These are phyloP conservation scores for Casuarina cunninghamiana DNA, from an alignment of 306 rosid genomes.

Conservation along the genomic window DNA sequence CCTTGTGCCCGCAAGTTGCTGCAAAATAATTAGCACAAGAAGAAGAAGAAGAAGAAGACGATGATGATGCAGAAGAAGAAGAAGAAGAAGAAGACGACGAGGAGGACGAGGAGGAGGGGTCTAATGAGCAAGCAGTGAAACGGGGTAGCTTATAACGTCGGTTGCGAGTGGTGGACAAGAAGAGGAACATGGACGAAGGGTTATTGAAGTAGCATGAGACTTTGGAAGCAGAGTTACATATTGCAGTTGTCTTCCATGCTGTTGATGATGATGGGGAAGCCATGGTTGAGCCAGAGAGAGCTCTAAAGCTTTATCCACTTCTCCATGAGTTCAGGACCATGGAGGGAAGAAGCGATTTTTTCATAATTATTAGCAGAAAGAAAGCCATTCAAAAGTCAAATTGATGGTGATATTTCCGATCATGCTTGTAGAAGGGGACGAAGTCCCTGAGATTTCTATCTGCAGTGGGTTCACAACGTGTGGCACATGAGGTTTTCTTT, in stretches of 20 bases:
- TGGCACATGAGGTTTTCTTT: conserved; percentile 23
- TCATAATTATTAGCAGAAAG: neutral
- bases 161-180: conserved; percentile 16
- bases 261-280: conserved; percentile 26
- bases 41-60: conserved; percentile 4
- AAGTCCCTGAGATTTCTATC: neutral
- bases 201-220: conserved; percentile 7
- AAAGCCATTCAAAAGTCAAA: too few species aligned
- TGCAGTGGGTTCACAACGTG: conserved; percentile 13
- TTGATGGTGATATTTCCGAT: neutral
- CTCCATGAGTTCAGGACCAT: neutral
- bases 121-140: conserved; percentile 14
- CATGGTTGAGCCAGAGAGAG: conserved; percentile 32
- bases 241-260: conserved; percentile 13
- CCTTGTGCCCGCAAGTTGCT: conserved; percentile 3
- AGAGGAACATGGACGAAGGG: conserved; percentile 14
- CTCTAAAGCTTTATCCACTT: neutral
- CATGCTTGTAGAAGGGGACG: neutral
- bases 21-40: conserved; percentile 18
- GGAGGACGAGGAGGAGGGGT: conserved; percentile 7
- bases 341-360: neutral
- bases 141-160: neutral
- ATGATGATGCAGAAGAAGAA: neutral
- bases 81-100: neutral
- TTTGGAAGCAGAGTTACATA: conserved; percentile 9